These are phyloP conservation scores for Stylonectria norvegica DNA, from an alignment of 2,329 filamentous ascomycete species.

Conservation along the genomic window DNA sequence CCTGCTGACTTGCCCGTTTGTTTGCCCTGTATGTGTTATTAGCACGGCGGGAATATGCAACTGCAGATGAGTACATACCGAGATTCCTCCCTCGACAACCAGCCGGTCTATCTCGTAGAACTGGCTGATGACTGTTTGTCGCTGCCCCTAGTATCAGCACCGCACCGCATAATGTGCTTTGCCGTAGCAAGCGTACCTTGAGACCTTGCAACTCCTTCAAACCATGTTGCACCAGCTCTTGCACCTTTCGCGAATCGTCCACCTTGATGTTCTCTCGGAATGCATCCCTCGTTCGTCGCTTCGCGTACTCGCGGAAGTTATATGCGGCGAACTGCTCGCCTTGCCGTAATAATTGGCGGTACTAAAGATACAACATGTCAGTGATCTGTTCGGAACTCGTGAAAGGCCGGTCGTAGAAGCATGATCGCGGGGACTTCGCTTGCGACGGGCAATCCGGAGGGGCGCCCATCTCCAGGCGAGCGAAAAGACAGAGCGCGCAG, in stretches of 20 bases:
- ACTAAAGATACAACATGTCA: too few relatives aligned
- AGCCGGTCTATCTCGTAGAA: slow-evolving; percentile 90
- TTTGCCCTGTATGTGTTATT: slow-evolving; percentile 54
- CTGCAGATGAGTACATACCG: slow-evolving; percentile 44
- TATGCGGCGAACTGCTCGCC: slow-evolving; percentile 85
- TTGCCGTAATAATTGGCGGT: slow-evolving; percentile 86
- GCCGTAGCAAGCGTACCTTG: slow-evolving; percentile 62
- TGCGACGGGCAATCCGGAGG: too few relatives aligned
- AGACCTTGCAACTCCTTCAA: slow-evolving; percentile 81
- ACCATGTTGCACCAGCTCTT: slow-evolving; percentile 86
- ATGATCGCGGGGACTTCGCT: too few relatives aligned
- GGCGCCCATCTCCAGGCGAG: slow-evolving; percentile 3
- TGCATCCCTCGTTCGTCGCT: slow-evolving; percentile 82
- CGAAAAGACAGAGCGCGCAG: neutral
- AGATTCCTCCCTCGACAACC: slow-evolving; percentile 85
- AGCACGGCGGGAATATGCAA: slow-evolving; percentile 4
- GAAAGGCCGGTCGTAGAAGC: too few relatives aligned
- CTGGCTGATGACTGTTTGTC: slow-evolving; percentile 91
- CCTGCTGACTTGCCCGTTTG: slow-evolving; percentile 63
- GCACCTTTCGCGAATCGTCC: slow-evolving; percentile 70
- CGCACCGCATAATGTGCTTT: too few relatives aligned
- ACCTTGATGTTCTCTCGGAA: slow-evolving; percentile 78
- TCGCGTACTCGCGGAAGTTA: slow-evolving; percentile 97
- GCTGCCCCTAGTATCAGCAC: slow-evolving; percentile 48
- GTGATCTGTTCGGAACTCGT: too few relatives aligned